Evolutionary conservation across 345 rosid genomes (phyloP), one percentile per base, ranked within the genome.

Genomic region (Moringa oleifera): DNA sequence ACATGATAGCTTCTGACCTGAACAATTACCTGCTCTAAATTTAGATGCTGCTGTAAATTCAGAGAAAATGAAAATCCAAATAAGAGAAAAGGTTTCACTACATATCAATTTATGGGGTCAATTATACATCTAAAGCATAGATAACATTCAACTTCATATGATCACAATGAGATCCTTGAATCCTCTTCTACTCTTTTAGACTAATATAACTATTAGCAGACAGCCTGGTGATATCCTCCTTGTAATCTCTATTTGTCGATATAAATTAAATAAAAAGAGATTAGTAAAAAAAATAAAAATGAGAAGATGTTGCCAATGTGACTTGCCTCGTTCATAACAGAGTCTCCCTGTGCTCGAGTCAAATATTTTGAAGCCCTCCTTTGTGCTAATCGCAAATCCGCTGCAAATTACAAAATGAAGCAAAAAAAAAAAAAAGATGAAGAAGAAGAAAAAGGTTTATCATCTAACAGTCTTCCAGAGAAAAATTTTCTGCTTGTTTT

Each of bases 271-370:
- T 10, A 11, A 58, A 55, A 19, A 25, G 16, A 20, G 61, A 24
- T 4, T 52, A 31, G 62, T 53, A 33, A 0, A 1, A 49, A 66
- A 46, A 36, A 60, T 11, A 57, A 62, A 55, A 53, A 31, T 2
- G n/a, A n/a, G n/a, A n/a, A n/a, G n/a, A n/a, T n/a, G n/a, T 50
- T 18, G 31, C 37, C 20, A 25, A 23, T 20, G 53, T 23, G 59
- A 62, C 81, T 70, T 57, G 73, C 91, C 86, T 77, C 88, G 79
- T 75, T 89, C 93, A 72, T 92, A 92, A 53, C 88, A 83, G 77
- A 89, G 93, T 68, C 88, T 83, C 41, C 95, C 91, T 1, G 91
- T 82, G 37, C 74, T 83, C 33, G 97, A 82, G 77, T 92, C 93
- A 77, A 77, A 85, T 41, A 89, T 75, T 76, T 77, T 85, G 77